These are phyloP conservation scores for Chaetomium olivaceum DNA, from an alignment of 2,329 filamentous ascomycete genomes.

Conservation along the genomic window DNA sequence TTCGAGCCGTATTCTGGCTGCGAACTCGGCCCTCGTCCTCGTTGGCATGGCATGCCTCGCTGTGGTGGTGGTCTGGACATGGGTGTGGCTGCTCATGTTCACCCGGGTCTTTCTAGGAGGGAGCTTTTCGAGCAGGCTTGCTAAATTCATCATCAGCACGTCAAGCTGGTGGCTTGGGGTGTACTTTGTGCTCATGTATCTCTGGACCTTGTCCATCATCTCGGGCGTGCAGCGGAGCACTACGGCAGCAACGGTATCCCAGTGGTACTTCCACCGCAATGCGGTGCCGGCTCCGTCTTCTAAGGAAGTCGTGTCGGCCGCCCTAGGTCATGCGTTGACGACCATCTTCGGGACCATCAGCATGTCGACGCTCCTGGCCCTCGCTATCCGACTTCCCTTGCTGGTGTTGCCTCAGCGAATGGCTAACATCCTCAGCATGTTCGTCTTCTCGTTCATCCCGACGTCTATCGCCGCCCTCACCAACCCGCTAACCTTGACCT, in stretches of 20 bases:
- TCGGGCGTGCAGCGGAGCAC: conserved; percentile 87
- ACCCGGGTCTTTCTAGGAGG: conserved; percentile 93
- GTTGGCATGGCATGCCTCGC: conserved; percentile 79
- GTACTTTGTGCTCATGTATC: conserved; percentile 89
- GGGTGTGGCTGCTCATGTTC: conserved; percentile 97
- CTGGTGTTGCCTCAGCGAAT: conserved; percentile 76
- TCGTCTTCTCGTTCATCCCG: conserved; percentile 72
- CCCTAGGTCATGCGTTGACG: conserved; percentile 76
- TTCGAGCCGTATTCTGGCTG: conserved; percentile 79
- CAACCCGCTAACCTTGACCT: conserved; percentile 89
- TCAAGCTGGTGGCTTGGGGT: conserved; percentile 95
- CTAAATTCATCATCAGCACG: conserved; percentile 75
- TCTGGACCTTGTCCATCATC: conserved; percentile 89
- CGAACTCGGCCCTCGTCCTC: conserved; percentile 78
- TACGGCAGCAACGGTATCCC: conserved; percentile 91
- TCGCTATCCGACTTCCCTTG: conserved; percentile 81
- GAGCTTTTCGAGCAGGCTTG: conserved; percentile 65
- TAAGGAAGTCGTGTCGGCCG: conserved; percentile 77
- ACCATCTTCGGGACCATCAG: conserved; percentile 92
- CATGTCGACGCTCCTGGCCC: conserved; percentile 76
- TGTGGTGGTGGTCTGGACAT: conserved; percentile 83
- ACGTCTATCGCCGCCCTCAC: conserved; percentile 83
- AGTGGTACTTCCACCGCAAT: conserved; percentile 98
- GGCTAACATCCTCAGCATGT: conserved; percentile 61
- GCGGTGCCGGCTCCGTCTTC: conserved; percentile 75